phyloP scores from a whole-genome alignment of 257 asterid genomes.

The Fraxinus quadrangulata region DNA sequence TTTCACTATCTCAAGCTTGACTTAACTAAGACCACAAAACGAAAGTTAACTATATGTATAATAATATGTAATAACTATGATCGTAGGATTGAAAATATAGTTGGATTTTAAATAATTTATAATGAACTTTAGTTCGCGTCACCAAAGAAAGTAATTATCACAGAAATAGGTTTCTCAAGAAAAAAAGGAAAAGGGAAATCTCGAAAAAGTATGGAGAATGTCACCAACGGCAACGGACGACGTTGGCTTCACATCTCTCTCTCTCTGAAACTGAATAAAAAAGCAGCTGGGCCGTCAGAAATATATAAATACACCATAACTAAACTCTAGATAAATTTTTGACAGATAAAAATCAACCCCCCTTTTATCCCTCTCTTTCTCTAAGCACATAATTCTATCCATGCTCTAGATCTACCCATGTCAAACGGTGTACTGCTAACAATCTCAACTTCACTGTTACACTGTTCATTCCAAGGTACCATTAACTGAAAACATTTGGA shows the following conservation, averaged over 20 bases:
- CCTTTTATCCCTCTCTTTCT: slow-evolving; percentile 28
- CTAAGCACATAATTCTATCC: slow-evolving; percentile 24
- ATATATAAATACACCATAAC: slow-evolving; percentile 33
- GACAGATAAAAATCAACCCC: slow-evolving; percentile 27
- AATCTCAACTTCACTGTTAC: slow-evolving; percentile 27
- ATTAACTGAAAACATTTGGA: slow-evolving; percentile 23
- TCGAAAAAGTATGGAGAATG: no score
- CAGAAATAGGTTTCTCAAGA: no score
- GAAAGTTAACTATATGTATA: no score
- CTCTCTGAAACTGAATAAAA: slow-evolving; percentile 11
- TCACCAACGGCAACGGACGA: slow-evolving; percentile 33
- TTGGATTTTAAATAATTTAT: no score
- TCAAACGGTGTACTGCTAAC: slow-evolving; percentile 31
- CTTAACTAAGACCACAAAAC: no score
- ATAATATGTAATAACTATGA: no score
- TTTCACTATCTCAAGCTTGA: no score
- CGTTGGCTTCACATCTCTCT: slow-evolving; percentile 30
- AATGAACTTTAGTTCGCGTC: no score
- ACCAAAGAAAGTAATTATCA: no score
- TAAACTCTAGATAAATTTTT: slow-evolving; percentile 24
- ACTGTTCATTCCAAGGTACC: slow-evolving; percentile 34
- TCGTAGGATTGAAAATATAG: no score
- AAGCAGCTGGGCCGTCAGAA: slow-evolving; percentile 37
- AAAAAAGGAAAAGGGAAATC: no score
- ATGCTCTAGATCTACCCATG: slow-evolving; percentile 78